Base-by-base conservation (phyloP, 2,329 filamentous ascomycete species). In the Cercospora sp. region DNA sequence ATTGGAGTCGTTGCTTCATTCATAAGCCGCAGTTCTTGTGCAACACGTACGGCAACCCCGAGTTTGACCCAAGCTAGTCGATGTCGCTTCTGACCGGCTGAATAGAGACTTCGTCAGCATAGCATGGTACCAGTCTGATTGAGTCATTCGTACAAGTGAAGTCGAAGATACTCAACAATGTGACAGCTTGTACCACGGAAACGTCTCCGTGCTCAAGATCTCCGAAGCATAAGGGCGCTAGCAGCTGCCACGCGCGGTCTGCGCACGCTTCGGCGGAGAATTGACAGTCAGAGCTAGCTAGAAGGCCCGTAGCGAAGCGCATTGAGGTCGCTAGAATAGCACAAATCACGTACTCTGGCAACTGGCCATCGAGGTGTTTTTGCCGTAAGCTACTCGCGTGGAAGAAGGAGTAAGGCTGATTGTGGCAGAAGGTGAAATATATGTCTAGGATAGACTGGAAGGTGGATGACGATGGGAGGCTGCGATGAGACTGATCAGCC, bases 401-500 rank as follows among this genome's bases (percentile, higher is more conserved):
- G 21, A 61, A 61, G 59, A 61, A 61, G 32, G 59, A 61, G 40
- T 61, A 61, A 26, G 59, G 59, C n/a, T 43, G 30, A 28, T 61
- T 61, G 40, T 61, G 59, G 7, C 59, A 61, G 40, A 40, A 61
- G n/a, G 34, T 43, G 59, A 61, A 61, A 13, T 61, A 61, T n/a
- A 61, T 43, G 40, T 61, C 59, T 0, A 53, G 49, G 24, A 53
- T 26, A 13, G 49, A 53, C 24, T 53, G 49, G 5, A 53, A 53
- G 49, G 49, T 53, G 49, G 49, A 24, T 16, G 21, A 24, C 24
- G 49, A 53, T 16, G 24, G 49, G 24, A 53, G 49, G 24, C 49
- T 53, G 21, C 49, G 5, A 26, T 24, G 12, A 53, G 2, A 6
- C 12, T 21, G 8, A 21, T 49, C 45, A 49, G 45, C 45, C n/a